Evolutionary conservation across 169 alveolate genomes (phyloP).

Genomic region (Plasmodium adleri): DNA sequence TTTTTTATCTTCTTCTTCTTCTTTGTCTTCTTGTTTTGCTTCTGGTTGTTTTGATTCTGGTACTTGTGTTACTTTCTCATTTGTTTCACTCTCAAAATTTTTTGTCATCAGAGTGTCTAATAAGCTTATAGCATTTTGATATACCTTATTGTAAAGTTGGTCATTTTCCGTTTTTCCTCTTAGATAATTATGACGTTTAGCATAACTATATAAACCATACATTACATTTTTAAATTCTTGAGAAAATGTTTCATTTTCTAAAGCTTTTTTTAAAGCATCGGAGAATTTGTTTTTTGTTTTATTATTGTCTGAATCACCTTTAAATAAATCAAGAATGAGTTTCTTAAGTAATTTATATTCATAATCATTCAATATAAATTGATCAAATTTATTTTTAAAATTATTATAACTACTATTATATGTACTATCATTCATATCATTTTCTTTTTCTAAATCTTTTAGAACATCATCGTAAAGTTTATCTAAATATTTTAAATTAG

Average conservation of each 20-base stretch:
- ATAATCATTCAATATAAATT: not conserved
- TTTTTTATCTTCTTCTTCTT: too few relatives aligned
- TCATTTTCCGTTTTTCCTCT: not conserved
- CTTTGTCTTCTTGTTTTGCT: too few relatives aligned
- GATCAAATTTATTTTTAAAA: not conserved
- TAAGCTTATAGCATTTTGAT: not conserved
- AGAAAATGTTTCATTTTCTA: conserved; percentile 1
- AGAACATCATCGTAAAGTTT: not conserved
- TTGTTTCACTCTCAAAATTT: not conserved
- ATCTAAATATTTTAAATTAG: conserved; percentile 4
- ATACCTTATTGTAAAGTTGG: not conserved
- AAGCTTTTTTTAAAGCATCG: not conserved
- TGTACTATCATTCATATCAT: not conserved
- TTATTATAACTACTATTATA: conserved; percentile 1
- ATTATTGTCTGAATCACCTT: not conserved
- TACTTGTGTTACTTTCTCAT: not conserved
- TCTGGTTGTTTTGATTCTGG: too few relatives aligned
- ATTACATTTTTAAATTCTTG: conserved; percentile 12
- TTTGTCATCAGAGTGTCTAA: not conserved
- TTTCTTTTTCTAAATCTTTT: not conserved
- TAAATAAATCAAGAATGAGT: not conserved
- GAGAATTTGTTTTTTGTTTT: not conserved
- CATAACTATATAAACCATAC: conserved; percentile 10
- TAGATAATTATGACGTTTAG: conserved; percentile 9
- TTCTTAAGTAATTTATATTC: conserved; percentile 6